Conservation (phyloP, 1,139 yeast genomes). For the Magnusiomyces clavatus region DNA sequence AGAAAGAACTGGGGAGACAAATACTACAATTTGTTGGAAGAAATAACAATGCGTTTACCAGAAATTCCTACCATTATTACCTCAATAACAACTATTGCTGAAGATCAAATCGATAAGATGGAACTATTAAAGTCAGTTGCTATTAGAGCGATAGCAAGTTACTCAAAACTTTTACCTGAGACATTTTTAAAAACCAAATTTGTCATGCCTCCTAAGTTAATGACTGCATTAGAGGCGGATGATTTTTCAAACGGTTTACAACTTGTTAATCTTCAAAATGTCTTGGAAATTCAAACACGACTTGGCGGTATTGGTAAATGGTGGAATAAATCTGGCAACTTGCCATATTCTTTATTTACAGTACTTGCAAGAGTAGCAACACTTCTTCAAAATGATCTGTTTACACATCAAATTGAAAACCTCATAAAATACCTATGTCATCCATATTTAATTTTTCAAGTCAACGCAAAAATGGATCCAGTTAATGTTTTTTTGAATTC, state of each 20-base stretch:
- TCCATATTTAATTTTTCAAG: constrained; percentile 42
- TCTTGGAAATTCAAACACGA: constrained; percentile 29
- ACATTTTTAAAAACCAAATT: constrained; percentile 15
- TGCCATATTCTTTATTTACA: constrained; percentile 49
- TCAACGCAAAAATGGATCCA: constrained; percentile 30
- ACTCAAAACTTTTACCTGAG: constrained; percentile 22
- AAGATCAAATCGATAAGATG: constrained; percentile 18
- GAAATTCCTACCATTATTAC: constrained; percentile 37
- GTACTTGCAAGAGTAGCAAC: constrained; percentile 47
- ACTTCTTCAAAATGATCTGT: constrained; percentile 25
- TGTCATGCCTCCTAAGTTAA: constrained; percentile 18
- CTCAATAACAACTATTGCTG: constrained; percentile 33
- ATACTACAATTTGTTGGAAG: constrained; percentile 34
- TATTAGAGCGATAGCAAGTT: constrained; percentile 21
- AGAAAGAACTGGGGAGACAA: constrained; percentile 36
- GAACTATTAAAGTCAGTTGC: constrained; percentile 34
- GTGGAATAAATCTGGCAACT: constrained; percentile 46
- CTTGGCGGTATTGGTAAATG: constrained; percentile 43
- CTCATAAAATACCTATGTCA: constrained; percentile 36
- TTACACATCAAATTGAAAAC: constrained; percentile 35
- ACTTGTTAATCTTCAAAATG: constrained; percentile 27
- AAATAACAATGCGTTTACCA: constrained; percentile 40
- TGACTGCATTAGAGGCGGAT: constrained; percentile 14
- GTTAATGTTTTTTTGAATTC: constrained; percentile 27
- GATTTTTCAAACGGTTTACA: constrained; percentile 22